phyloP scores from a whole-genome alignment of 2,329 filamentous ascomycete genomes.

The Diaporthe nobilis region DNA sequence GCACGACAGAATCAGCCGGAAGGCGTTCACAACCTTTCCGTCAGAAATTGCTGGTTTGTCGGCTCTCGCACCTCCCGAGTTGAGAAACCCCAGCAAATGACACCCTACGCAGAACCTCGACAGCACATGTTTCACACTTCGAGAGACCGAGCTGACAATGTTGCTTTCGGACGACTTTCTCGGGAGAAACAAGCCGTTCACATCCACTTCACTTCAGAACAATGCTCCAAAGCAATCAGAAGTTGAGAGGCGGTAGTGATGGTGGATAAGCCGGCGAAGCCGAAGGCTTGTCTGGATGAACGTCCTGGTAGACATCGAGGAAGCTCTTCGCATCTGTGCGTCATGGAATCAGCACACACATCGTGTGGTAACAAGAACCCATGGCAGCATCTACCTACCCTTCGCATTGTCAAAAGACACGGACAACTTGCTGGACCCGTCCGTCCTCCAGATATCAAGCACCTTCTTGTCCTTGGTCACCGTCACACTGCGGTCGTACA shows the following conservation, averaged over 20 bases:
- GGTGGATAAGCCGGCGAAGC: conserved; percentile 22
- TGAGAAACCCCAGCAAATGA: background rate
- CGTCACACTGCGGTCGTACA: background rate
- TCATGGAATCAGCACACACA: background rate
- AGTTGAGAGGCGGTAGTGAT: conserved; percentile 22
- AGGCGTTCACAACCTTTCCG: background rate
- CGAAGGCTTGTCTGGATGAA: conserved; percentile 1
- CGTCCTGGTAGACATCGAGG: background rate
- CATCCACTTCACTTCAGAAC: background rate
- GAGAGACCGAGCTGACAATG: background rate
- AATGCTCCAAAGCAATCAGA: background rate
- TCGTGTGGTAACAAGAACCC: too few species aligned
- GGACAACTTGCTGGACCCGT: conserved; percentile 12
- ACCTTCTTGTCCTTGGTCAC: conserved; percentile 11
- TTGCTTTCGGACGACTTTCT: background rate
- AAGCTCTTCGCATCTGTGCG: conserved; percentile 14
- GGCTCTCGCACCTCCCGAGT: background rate
- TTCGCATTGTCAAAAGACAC: background rate
- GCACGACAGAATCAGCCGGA: background rate
- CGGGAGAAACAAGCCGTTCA: background rate
- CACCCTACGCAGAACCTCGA: background rate
- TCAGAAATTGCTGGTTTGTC: background rate
- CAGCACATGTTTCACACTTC: background rate
- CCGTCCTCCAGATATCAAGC: conserved; percentile 26
- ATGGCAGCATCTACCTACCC: background rate